Conservation (phyloP, 257 asterid genomes). For the Pogostemon cablin region DNA sequence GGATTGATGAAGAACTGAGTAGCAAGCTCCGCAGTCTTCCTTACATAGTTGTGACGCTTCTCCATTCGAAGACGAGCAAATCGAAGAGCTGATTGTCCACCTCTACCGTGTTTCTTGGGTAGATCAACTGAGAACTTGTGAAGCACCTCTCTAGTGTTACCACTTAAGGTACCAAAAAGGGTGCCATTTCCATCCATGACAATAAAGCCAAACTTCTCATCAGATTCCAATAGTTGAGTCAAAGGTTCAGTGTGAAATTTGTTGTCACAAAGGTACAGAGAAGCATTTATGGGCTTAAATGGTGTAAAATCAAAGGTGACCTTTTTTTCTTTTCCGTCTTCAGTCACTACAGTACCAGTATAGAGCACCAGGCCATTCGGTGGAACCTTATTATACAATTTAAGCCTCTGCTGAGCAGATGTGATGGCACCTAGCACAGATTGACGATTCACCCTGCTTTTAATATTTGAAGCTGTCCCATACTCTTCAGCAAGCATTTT, state of each 20-base stretch:
- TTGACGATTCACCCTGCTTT: constrained; percentile 70
- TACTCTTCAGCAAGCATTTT: constrained; percentile 73
- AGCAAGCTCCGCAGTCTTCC: constrained; percentile 71
- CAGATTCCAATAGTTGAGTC: constrained; percentile 57
- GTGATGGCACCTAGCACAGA: constrained; percentile 71
- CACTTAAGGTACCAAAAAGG: constrained; percentile 64
- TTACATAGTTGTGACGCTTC: constrained; percentile 65
- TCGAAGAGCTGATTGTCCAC: constrained; percentile 69
- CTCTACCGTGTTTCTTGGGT: constrained; percentile 69
- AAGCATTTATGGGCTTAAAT: constrained; percentile 64
- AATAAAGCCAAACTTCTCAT: constrained; percentile 64
- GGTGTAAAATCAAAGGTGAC: constrained; percentile 61
- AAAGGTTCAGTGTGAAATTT: constrained; percentile 63
- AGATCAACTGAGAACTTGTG: constrained; percentile 67
- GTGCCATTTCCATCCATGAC: constrained; percentile 75
- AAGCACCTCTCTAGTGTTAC: constrained; percentile 67
- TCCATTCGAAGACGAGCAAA: constrained; percentile 74
- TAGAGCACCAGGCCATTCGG: constrained; percentile 64
- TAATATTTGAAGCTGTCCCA: constrained; percentile 67
- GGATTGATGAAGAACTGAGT: constrained; percentile 66
- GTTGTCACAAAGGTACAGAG: constrained; percentile 66
- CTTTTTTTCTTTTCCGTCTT: constrained; percentile 62
- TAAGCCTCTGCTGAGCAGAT: constrained; percentile 72
- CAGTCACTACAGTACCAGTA: constrained; percentile 63
- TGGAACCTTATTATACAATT: constrained; percentile 62